Evolutionary conservation across 2,329 filamentous ascomycete genomes (phyloP), one percentile per base, ranked within the genome.

Genomic region (Fusarium hainanense): DNA sequence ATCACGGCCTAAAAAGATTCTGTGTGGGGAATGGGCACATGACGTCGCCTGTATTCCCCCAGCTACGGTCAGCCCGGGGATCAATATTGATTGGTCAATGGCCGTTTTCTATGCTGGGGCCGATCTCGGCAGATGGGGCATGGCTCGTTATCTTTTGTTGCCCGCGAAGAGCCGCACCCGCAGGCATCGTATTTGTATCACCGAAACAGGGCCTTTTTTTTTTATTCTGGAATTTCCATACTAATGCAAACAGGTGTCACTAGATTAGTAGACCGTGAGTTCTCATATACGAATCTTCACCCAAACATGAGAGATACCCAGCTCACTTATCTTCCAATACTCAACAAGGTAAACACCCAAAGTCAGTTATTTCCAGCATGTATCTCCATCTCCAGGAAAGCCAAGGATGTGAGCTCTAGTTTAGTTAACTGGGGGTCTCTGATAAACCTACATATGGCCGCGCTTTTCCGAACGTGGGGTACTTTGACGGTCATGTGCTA

Each of bases 401-500:
- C 16, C 40, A 44, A 61, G 54, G 54, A 66, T 66, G 42, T 44
- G 37, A 64, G 32, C 34, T 65, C 32, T 58, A 47, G 46, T 40
- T 32, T 40, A 64, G 30, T 25, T 46, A 43, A 46, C 61, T 56
- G 21, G 48, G 48, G 46, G 66, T 58, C 49, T 65, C 58, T 52
- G 62, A 54, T 58, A 57, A 44, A 52, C 21, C 21, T 51, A 37
- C 42, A 28, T 43, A 57, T 55, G 49, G 60, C 73, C 73, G 73
- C 73, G 64, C 51, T 75, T 75, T 75, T 73, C 73, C 73, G 73
- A 66, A 69, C 64, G 67, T 63, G 67, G 69, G 70, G 70, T 55
- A 54, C 41, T 51, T 61, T 41, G 21, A 48, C 54, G 58, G 58
- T 74, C 72, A 74, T 70, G 72, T 73, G 72, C 52, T 51, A 37